These are phyloP conservation scores for Dendrocalamus latiflorus DNA, from an alignment of 202 grass and related monocot species.

Conservation along the genomic window DNA sequence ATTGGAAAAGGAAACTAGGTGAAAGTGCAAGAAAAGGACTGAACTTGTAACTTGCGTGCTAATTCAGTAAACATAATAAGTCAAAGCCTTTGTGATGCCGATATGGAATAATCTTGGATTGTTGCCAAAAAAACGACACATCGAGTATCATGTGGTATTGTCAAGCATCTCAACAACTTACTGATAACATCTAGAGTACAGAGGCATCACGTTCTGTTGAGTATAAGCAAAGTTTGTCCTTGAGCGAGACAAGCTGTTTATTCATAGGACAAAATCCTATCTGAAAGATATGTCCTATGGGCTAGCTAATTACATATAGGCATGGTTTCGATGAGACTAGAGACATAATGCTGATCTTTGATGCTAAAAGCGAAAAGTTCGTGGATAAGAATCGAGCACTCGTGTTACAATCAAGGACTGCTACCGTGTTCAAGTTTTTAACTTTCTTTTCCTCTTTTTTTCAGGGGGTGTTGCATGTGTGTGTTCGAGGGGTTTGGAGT, in stretches of 20 bases:
- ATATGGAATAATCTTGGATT: not conserved
- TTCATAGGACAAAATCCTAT: slow-evolving; percentile 42
- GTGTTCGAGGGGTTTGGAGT: not conserved
- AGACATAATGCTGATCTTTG: slow-evolving; percentile 15
- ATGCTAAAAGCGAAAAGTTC: slow-evolving; percentile 17
- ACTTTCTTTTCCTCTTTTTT: not conserved
- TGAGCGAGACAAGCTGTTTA: slow-evolving; percentile 34
- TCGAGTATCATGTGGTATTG: not conserved
- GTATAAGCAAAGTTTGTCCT: slow-evolving; percentile 36
- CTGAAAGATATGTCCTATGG: slow-evolving; percentile 37
- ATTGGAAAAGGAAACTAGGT: not conserved
- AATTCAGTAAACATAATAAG: not conserved
- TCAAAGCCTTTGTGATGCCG: not conserved
- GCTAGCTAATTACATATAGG: slow-evolving; percentile 31
- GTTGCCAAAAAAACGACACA: not conserved
- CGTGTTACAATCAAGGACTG: not conserved
- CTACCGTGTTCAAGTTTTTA: not conserved
- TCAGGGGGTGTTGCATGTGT: not conserved
- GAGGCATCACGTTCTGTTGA: slow-evolving; percentile 45
- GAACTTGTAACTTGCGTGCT: not conserved
- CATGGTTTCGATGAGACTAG: slow-evolving; percentile 33
- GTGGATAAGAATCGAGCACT: not conserved
- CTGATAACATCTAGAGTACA: slow-evolving; percentile 40
- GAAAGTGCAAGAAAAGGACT: not conserved
- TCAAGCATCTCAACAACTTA: slow-evolving; percentile 37